Conservation (phyloP, 2,329 filamentous ascomycete species). For the Dactylellina parvicollis region DNA sequence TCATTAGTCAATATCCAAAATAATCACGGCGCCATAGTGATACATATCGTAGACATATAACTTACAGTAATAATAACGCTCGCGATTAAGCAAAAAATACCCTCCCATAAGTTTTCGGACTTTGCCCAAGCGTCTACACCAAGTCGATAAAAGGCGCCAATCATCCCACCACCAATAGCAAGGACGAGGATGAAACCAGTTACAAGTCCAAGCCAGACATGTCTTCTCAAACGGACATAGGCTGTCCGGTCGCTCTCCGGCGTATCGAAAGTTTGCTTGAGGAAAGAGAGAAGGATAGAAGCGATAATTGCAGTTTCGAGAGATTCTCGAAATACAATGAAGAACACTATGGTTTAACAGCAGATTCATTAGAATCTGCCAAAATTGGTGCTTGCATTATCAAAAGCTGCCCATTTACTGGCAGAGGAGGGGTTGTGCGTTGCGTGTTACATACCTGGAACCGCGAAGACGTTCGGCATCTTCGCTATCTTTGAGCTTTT, state of each 20-base stretch:
- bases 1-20: neutral
- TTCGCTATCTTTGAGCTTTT: slow-evolving; percentile 60
- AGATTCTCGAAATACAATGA: slow-evolving; percentile 87
- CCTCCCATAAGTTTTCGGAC: slow-evolving; percentile 82
- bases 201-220: slow-evolving; percentile 75
- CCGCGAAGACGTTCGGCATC: slow-evolving; percentile 77
- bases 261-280: slow-evolving; percentile 78
- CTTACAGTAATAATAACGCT: slow-evolving; percentile 76
- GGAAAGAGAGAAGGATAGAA: slow-evolving; percentile 83
- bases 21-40: neutral
- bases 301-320: slow-evolving; percentile 86
- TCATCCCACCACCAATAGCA: slow-evolving; percentile 73
- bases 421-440: neutral
- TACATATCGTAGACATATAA: neutral
- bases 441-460: slow-evolving; percentile 66
- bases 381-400: too few relatives aligned
- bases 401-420: neutral
- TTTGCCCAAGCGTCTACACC: slow-evolving; percentile 73
- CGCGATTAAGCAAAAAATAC: slow-evolving; percentile 78
- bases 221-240: slow-evolving; percentile 74
- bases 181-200: slow-evolving; percentile 73
- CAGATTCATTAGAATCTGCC: neutral
- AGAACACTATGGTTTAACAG: slow-evolving; percentile 70
- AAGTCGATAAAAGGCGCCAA: slow-evolving; percentile 77
- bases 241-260: slow-evolving; percentile 70